These are phyloP conservation scores for Austropuccinia psidii DNA, from an alignment of 1,284 basidiomycete genomes.

Conservation along the genomic window DNA sequence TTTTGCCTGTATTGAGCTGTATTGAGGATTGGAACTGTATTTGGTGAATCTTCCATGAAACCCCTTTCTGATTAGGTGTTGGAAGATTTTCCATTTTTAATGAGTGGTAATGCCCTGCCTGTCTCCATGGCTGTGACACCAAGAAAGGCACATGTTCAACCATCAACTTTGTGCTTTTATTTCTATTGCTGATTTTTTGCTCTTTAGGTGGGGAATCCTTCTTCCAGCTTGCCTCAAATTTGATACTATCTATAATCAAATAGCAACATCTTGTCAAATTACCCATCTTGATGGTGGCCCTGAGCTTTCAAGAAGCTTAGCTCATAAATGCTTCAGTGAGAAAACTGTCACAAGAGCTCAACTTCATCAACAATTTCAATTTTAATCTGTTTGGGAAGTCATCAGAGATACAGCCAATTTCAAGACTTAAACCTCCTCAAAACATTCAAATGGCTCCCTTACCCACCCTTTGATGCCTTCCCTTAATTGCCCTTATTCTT, in stretches of 20 bases:
- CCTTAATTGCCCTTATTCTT: not conserved
- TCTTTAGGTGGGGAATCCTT: constrained; percentile 9
- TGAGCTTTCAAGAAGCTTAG: constrained; percentile 1
- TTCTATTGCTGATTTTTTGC: not conserved
- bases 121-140: no score
- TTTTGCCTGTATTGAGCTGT: no score
- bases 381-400: constrained; percentile 9
- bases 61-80: no score
- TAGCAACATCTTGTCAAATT: not conserved
- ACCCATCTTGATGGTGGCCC: not conserved
- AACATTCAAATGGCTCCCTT: not conserved
- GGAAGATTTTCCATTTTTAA: no score
- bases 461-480: not conserved
- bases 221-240: constrained; percentile 11
- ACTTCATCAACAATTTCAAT: constrained; percentile 16
- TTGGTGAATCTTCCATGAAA: no score
- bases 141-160: not conserved
- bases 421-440: not conserved
- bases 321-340: constrained; percentile 16
- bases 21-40: no score
- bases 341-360: constrained; percentile 18
- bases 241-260: constrained; percentile 4
- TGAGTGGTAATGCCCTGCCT: no score
- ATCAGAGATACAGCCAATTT: constrained; percentile 4
- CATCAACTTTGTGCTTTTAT: not conserved